Percentiles rank a stretch among this genome's conserved stretches.
Conservation (phyloP, 495 filamentous ascomycete species). For the Neurospora sp. region DNA sequence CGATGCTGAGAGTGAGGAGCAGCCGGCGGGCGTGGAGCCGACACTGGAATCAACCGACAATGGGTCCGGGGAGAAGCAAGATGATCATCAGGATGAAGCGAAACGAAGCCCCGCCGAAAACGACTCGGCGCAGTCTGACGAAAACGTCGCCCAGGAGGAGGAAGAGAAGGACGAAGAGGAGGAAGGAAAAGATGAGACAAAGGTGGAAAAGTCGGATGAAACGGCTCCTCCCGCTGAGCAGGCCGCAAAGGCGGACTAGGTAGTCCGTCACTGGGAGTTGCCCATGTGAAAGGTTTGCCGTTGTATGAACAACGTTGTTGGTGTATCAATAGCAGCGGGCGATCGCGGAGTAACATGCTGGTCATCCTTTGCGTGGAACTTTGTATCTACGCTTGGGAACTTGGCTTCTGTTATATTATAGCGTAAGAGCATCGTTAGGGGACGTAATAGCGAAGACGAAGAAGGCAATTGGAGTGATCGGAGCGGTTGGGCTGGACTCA, state of each 20-base stretch:
- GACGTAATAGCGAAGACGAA: conserved; percentile 2
- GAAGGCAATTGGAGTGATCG: background rate
- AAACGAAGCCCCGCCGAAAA: background rate
- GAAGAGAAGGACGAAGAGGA: conserved; percentile 13
- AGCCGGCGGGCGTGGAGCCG: background rate
- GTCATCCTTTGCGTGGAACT: too few relatives aligned
- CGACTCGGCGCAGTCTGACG: background rate
- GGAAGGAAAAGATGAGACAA: conserved; percentile 7
- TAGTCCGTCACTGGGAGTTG: background rate
- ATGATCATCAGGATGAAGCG: background rate
- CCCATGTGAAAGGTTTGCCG: background rate
- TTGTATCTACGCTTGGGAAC: too few relatives aligned
- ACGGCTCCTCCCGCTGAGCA: background rate
- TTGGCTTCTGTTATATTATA: background rate
- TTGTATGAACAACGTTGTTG: background rate
- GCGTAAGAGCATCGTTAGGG: conserved; percentile 1
- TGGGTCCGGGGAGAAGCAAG: background rate
- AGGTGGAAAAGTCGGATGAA: conserved; percentile 1
- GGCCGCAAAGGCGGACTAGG: background rate
- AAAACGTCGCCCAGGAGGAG: background rate
- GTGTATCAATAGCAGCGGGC: too few relatives aligned
- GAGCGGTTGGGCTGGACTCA: background rate
- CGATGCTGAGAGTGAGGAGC: background rate
- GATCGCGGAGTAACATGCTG: too few relatives aligned
- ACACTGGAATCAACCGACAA: background rate